These are phyloP conservation scores for Saprolegnia diclina DNA, from an alignment of 352 stramenopile species.

Conservation along the genomic window DNA sequence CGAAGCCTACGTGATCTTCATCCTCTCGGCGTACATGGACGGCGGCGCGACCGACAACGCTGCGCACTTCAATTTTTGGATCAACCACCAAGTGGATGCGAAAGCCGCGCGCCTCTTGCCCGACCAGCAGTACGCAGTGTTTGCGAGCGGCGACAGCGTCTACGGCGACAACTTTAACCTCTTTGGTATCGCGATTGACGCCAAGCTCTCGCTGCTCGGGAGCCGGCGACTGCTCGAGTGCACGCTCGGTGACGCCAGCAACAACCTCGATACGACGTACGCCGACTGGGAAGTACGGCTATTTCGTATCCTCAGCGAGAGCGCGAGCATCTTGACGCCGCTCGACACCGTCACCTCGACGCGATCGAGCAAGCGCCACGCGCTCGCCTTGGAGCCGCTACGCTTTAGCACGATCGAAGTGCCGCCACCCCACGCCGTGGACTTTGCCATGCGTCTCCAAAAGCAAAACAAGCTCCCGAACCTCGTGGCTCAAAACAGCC, in stretches of 20 bases:
- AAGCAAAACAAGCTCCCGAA: not conserved
- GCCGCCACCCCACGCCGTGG: not conserved
- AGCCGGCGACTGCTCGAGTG: not conserved
- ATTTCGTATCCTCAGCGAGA: not conserved
- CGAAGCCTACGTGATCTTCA: slow-evolving; percentile 14
- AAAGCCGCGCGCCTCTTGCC: not conserved
- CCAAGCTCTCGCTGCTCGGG: slow-evolving; percentile 1
- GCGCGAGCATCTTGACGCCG: not conserved
- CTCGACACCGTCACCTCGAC: not conserved
- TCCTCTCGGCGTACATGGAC: slow-evolving; percentile 15
- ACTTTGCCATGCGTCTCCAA: not conserved
- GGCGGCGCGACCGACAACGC: slow-evolving; percentile 25
- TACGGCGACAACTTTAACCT: slow-evolving; percentile 22
- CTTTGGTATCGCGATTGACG: slow-evolving; percentile 17
- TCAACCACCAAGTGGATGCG: not conserved
- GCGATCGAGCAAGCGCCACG: not conserved
- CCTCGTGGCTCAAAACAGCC: not conserved
- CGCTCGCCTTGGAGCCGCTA: not conserved
- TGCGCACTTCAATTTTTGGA: slow-evolving; percentile 27
- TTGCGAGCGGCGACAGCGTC: slow-evolving; percentile 12
- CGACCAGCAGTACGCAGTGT: slow-evolving; percentile 1
- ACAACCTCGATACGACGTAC: not conserved
- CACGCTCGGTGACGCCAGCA: slow-evolving; percentile 3
- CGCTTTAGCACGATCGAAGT: slow-evolving; percentile 16
- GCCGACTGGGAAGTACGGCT: slow-evolving; percentile 8